phyloP scores from a whole-genome alignment of 768 basidiomycete species.

The Inosperma sp. region DNA sequence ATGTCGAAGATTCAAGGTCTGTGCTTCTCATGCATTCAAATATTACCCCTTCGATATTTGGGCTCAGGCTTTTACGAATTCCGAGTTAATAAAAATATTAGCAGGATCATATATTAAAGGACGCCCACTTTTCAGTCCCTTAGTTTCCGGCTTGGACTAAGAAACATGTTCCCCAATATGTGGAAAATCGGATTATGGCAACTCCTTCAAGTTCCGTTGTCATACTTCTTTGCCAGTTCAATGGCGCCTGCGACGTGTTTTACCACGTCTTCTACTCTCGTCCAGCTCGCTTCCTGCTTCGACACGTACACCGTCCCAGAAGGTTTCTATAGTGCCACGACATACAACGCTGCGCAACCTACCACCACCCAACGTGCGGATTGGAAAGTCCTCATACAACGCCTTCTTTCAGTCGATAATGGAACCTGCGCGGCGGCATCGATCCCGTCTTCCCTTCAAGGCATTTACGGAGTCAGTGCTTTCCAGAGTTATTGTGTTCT shows the following conservation, averaged over 20 bases:
- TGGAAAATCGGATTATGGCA: too few relatives aligned
- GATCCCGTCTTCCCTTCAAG: slow-evolving; percentile 16
- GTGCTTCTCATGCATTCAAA: too few relatives aligned
- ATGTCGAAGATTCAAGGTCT: too few relatives aligned
- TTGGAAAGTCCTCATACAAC: slow-evolving; percentile 14
- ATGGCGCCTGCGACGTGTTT: background rate
- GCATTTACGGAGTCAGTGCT: slow-evolving; percentile 14
- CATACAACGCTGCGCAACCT: slow-evolving; percentile 21
- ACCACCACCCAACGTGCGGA: slow-evolving; percentile 13
- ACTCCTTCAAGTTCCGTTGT: background rate
- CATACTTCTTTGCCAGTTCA: background rate
- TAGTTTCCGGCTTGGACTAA: too few relatives aligned
- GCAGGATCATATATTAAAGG: too few relatives aligned
- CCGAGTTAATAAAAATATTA: too few relatives aligned
- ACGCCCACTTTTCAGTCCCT: too few relatives aligned
- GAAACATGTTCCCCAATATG: too few relatives aligned
- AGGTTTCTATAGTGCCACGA: slow-evolving; percentile 13
- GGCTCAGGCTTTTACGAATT: too few relatives aligned
- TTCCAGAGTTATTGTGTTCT: slow-evolving; percentile 21
- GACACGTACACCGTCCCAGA: slow-evolving; percentile 26
- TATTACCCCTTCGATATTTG: too few relatives aligned
- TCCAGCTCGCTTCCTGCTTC: slow-evolving; percentile 25
- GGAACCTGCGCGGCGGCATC: slow-evolving; percentile 4
- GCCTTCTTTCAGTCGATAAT: slow-evolving; percentile 16
- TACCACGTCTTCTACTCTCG: background rate